Base-by-base conservation (phyloP, 257 asterid species). In the Solanum pimpinellifolium region DNA sequence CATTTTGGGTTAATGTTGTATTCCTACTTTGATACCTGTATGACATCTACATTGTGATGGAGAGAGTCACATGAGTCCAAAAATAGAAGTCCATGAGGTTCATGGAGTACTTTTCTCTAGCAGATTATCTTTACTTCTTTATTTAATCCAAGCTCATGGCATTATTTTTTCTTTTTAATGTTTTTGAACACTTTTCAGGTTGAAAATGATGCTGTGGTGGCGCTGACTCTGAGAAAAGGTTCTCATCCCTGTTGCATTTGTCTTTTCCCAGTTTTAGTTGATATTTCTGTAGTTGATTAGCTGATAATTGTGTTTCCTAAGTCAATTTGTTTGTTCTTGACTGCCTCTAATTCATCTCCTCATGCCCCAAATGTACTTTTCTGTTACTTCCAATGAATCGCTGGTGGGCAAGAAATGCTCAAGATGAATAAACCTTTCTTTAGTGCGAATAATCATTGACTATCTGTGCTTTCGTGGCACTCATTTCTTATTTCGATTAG, bases 181-280 rank as follows among this genome's bases (percentile, higher is more conserved):
- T 84, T 35, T 81, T 49, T 83, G 20, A 82, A 86, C 35, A 31
- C 72, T 44, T 90, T 90, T 81, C 94, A 97, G 99, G 98, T 97
- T 62, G 98, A 95, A 90, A 97, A 95, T 88, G 99, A 95, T 59
- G 94, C 96, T 74, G 93, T 93, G 78, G 92, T 97, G 90, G 98
- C 98, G 70, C 91, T 97, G 88, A 94, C 97, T 88, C 89, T 97
- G 92, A 91, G 98, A 94, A 95, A 97, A 97, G 99, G 99, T 96
- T 89, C 85, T 83, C 41, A 35, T 73, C 31, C 52, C 86, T 44
- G 84, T 47, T 72, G 62, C 60, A 44, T 76, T 37, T 56, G 13
- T n/a, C 73, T 69, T 86, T 72, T 78, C 84, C 62, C 41, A 44
- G 42, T 78, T 78, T 44, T 46, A 78, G 62, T 9, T 5, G 25